Percentiles rank a stretch among this genome's conserved stretches.
Conservation (phyloP, 192 early-diverging fungal species). For the Coemansia sp. region DNA sequence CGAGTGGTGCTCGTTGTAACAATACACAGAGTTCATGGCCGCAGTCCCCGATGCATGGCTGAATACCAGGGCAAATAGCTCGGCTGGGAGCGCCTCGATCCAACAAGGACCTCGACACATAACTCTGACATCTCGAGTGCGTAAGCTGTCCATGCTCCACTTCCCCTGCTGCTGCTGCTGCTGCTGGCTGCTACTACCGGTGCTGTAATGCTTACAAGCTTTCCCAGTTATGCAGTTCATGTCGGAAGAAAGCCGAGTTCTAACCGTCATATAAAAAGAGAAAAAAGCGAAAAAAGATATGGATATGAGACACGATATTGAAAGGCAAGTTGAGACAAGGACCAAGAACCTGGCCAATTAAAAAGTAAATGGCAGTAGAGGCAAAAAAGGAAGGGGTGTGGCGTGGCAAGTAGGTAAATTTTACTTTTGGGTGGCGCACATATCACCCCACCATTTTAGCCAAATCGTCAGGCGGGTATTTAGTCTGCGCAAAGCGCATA, state of each 20-base stretch:
- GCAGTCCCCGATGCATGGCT: constrained; percentile 13
- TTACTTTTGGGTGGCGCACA: neutral
- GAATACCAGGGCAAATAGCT: constrained; percentile 14
- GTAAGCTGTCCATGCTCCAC: neutral
- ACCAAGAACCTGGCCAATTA: no score
- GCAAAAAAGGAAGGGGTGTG: neutral
- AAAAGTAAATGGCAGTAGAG: no score
- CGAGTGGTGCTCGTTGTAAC: neutral
- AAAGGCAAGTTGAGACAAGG: neutral
- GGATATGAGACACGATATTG: neutral
- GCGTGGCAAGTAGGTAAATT: neutral
- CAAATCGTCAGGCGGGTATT: constrained; percentile 79
- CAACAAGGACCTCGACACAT: neutral
- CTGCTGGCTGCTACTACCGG: neutral
- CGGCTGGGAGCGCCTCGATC: constrained; percentile 11
- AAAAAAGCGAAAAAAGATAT: neutral
- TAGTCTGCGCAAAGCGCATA: constrained; percentile 92
- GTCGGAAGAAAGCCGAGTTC: neutral
- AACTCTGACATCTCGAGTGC: neutral
- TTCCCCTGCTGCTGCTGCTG: neutral
- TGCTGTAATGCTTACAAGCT: neutral
- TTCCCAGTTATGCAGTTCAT: constrained; percentile 1
- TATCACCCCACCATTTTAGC: constrained; percentile 46
- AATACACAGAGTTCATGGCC: neutral
- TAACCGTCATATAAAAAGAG: neutral